Evolutionary conservation across 2,329 filamentous ascomycete genomes (phyloP), one percentile per base, ranked within the genome.

Genomic region (Penicillium expansum): DNA sequence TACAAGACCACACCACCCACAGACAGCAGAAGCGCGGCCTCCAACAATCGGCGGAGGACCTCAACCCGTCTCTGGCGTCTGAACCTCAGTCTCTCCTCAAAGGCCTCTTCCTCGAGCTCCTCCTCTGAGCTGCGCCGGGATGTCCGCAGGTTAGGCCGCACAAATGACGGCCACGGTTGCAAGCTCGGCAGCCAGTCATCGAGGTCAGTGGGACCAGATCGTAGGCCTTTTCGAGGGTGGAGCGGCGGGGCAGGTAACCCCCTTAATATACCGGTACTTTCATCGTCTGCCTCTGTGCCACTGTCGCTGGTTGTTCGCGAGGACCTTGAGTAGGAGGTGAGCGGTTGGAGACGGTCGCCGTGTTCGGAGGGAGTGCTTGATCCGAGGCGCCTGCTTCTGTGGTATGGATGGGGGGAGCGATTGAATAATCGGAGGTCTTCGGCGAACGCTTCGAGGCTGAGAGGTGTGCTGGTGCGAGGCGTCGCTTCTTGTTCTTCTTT

Each of bases 201-300:
- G 54, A 67, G 55, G 33, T 71, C 67, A 24, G 61, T 60, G 13
- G 48, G 29, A 43, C 63, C 67, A 68, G 70, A 66, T 82, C 86
- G 57, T 84, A 96, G 74, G 8, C 92, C 92, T 76, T 96, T 97
- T 70, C 89, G 87, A 32, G 85, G 80, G 59, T 86, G 83, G 9
- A 82, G 65, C n/a, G 82, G 87, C 2, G 92, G 90, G 3, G 92
- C 90, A 1, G 93, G 92, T 22, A 97, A 77, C 0, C 92, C 89
- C 71, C 89, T 94, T 55, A 96, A 80, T 64, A 93, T 87, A 5
- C 77, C 73, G 42, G 80, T 81, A 61, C 92, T 89, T 73, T 97
- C 93, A 76, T 97, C 93, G 68, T 97, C 93, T 38, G 93, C 93
- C 71, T 97, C 93, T 18, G 92, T 96, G 24, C 93, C 93, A 71